A percentile compares a stretch with the other conserved stretches of the same genome.
These are phyloP conservation scores for Sphenostylis stenocarpa DNA, from an alignment of 306 rosid genomes.

Conservation along the genomic window DNA sequence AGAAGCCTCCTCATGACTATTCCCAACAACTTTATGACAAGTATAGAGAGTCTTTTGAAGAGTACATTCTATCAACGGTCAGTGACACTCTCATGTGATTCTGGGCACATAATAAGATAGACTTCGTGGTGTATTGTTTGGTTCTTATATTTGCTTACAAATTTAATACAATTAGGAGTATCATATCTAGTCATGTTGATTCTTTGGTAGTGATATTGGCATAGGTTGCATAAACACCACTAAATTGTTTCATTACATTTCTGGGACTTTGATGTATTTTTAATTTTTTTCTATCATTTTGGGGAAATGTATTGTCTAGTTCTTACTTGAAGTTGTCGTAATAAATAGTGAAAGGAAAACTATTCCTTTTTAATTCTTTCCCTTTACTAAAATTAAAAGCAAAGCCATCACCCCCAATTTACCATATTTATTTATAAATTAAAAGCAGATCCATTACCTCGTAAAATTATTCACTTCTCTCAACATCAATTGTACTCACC, in stretches of 20 bases:
- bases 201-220: neutral
- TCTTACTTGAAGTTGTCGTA: neutral
- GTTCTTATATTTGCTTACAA: neutral
- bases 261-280: neutral
- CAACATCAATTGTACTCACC: neutral
- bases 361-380: too few species aligned
- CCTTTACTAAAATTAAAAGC: too few species aligned
- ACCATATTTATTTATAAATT: too few species aligned
- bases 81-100: slow-evolving; percentile 24
- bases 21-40: slow-evolving; percentile 76
- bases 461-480: too few species aligned
- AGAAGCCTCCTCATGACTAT: slow-evolving; percentile 75
- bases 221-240: neutral
- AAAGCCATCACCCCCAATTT: too few species aligned
- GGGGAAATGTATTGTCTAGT: neutral
- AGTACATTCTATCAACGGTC: slow-evolving; percentile 53
- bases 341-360: too few species aligned
- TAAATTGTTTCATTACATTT: neutral
- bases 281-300: neutral
- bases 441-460: too few species aligned
- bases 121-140: neutral
- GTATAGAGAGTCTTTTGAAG: slow-evolving; percentile 64
- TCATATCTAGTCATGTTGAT: neutral
- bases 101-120: neutral
- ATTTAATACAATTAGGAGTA: neutral